These are phyloP conservation scores for Ilex paraguariensis DNA, from an alignment of 305 asterid genomes.

Conservation along the genomic window DNA sequence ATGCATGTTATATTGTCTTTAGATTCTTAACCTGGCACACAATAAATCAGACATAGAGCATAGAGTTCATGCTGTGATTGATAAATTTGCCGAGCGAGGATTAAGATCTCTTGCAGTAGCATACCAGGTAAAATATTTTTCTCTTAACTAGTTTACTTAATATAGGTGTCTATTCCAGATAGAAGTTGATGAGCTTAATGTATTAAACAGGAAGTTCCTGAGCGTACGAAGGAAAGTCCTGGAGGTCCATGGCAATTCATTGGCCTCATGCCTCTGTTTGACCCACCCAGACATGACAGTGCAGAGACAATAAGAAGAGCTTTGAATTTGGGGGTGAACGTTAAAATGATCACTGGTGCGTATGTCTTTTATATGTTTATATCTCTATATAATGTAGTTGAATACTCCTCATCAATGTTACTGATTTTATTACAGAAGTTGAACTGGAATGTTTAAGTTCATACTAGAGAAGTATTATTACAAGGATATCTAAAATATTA, in stretches of 20 bases:
- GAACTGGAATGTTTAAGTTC: too few relatives aligned
- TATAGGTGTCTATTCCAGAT: neutral
- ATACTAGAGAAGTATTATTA: too few relatives aligned
- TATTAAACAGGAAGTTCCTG: slow-evolving; percentile 63
- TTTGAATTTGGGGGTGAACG: slow-evolving; percentile 70
- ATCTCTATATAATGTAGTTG: too few relatives aligned
- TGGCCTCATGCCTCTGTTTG: slow-evolving; percentile 81
- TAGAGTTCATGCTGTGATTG: slow-evolving; percentile 55
- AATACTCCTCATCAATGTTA: too few relatives aligned
- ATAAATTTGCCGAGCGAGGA: slow-evolving; percentile 68
- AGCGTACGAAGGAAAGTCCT: slow-evolving; percentile 61
- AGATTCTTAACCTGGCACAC: slow-evolving; percentile 59
- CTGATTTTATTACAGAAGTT: too few relatives aligned
- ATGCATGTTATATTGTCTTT: slow-evolving; percentile 14
- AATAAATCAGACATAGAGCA: slow-evolving; percentile 64
- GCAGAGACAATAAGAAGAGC: slow-evolving; percentile 80
- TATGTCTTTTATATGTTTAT: neutral
- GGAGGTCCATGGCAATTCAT: slow-evolving; percentile 85
- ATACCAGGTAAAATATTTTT: slow-evolving; percentile 46
- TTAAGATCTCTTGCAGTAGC: slow-evolving; percentile 71
- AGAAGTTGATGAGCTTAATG: slow-evolving; percentile 12
- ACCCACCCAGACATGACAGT: slow-evolving; percentile 80
- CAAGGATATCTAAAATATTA: too few relatives aligned
- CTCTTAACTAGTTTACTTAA: too few relatives aligned
- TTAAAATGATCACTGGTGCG: slow-evolving; percentile 86